Conservation (phyloP, 2,329 filamentous ascomycete species). For the Fusarium sp. region DNA sequence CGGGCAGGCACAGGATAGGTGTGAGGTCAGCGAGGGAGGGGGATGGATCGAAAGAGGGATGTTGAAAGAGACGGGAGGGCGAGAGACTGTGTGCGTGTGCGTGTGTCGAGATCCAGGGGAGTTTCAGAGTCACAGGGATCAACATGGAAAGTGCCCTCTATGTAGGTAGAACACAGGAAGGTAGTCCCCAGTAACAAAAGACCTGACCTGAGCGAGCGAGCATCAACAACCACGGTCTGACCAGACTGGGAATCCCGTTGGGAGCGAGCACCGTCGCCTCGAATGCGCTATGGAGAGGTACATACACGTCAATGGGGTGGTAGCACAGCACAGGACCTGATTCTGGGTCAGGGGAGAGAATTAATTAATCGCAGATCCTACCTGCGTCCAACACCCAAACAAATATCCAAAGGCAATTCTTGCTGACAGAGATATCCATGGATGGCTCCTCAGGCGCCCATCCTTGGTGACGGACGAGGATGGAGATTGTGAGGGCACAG, state of each 20-base stretch:
- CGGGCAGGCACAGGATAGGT: slow-evolving; percentile 6
- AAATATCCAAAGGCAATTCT: neutral
- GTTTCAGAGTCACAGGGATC: slow-evolving; percentile 46
- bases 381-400: neutral
- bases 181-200: slow-evolving; percentile 26
- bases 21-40: slow-evolving; percentile 9
- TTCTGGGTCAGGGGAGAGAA: neutral
- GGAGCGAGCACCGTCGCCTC: slow-evolving; percentile 8
- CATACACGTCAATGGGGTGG: slow-evolving; percentile 6
- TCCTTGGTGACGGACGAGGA: slow-evolving; percentile 26
- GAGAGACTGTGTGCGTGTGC: slow-evolving; percentile 9
- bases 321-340: neutral
- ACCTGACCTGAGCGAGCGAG: slow-evolving; percentile 5
- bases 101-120: slow-evolving; percentile 42
- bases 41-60: slow-evolving; percentile 15
- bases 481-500: slow-evolving; percentile 37
- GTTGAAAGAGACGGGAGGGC: slow-evolving; percentile 10
- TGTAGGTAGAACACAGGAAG: neutral
- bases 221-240: slow-evolving; percentile 21
- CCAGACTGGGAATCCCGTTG: slow-evolving; percentile 15
- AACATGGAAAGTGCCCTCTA: slow-evolving; percentile 35
- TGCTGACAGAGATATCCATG: neutral
- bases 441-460: slow-evolving; percentile 10
- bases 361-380: slow-evolving; percentile 18
- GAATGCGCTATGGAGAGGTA: slow-evolving; percentile 13